Evolutionary conservation across 371 early-diverging fungal genomes (phyloP).

Genomic region (Zopfochytrium polystomum): DNA sequence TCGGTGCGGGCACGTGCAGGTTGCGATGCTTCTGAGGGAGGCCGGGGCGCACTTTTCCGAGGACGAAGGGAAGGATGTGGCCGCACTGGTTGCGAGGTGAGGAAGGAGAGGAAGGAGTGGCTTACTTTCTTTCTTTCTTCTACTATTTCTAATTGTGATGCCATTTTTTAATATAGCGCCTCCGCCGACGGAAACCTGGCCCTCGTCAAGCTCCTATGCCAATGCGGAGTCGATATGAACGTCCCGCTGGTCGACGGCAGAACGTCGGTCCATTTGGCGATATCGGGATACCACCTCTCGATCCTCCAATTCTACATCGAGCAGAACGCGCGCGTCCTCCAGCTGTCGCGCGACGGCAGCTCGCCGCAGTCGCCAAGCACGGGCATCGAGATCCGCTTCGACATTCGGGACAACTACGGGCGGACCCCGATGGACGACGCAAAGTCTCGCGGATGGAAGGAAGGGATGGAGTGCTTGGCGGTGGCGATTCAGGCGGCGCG

Average conservation of each 20-base stretch:
- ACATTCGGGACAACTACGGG: slow-evolving; percentile 56
- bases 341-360: no score
- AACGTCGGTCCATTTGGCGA: slow-evolving; percentile 63
- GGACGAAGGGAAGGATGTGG: slow-evolving; percentile 67
- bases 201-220: slow-evolving; percentile 48
- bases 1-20: slow-evolving; percentile 54
- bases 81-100: slow-evolving; percentile 23
- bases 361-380: slow-evolving; percentile 11
- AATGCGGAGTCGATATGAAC: slow-evolving; percentile 61
- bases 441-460: slow-evolving; percentile 15
- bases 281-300: slow-evolving; percentile 43
- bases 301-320: slow-evolving; percentile 47
- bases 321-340: slow-evolving; percentile 12
- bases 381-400: slow-evolving; percentile 38
- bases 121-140: slow-evolving; percentile 9
- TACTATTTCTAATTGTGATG: not conserved
- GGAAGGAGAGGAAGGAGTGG: no score
- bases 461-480: slow-evolving; percentile 14
- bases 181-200: slow-evolving; percentile 54
- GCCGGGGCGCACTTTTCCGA: slow-evolving; percentile 91
- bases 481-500: slow-evolving; percentile 9
- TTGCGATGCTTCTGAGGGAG: slow-evolving; percentile 63
- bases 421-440: slow-evolving; percentile 53
- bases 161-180: slow-evolving; percentile 39
- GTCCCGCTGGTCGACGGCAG: slow-evolving; percentile 51